Percentiles rank a stretch among this genome's conserved stretches.
Evolutionary conservation across 2,329 filamentous ascomycete species (phyloP).

Genomic region (Fusarium sulawesiense): DNA sequence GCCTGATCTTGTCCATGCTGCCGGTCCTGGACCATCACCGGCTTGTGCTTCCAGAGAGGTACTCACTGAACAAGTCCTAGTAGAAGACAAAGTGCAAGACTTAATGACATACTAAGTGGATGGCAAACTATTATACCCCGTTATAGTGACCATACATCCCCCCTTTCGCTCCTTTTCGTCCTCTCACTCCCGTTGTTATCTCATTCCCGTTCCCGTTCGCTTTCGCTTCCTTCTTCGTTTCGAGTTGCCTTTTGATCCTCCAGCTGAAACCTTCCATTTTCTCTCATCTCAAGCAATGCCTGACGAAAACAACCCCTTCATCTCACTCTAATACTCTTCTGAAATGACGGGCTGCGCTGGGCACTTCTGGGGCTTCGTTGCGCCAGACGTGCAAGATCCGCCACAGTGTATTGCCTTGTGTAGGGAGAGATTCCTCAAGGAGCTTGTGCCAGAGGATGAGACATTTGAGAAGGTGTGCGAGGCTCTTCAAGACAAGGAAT

Average conservation of each 20-base stretch:
- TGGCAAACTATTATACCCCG: background rate
- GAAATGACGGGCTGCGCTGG: constrained; percentile 35
- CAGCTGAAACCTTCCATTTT: constrained; percentile 34
- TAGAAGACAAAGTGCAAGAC: background rate
- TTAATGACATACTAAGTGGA: background rate
- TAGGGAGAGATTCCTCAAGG: constrained; percentile 48
- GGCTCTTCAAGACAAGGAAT: constrained; percentile 44
- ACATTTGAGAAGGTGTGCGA: constrained; percentile 51
- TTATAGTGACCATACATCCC: background rate
- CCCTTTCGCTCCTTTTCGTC: constrained; percentile 16
- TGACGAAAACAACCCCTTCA: constrained; percentile 12
- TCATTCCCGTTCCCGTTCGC: constrained; percentile 1
- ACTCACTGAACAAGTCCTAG: background rate
- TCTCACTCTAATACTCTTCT: background rate
- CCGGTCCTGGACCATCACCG: constrained; percentile 37
- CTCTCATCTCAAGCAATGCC: constrained; percentile 10
- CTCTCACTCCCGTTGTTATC: constrained; percentile 6
- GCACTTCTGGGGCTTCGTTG: constrained; percentile 48
- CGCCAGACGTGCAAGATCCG: constrained; percentile 47
- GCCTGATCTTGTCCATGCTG: constrained; percentile 43
- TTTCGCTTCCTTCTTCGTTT: constrained; percentile 31
- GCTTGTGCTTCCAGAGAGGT: constrained; percentile 29
- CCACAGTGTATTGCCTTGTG: constrained; percentile 52
- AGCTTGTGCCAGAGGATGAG: constrained; percentile 44
- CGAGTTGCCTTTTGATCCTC: constrained; percentile 39